A percentile compares a stretch with the other conserved stretches of the same genome.
phyloP scores from a whole-genome alignment of 2,329 filamentous ascomycete genomes.

The Samsoniella hepiali region DNA sequence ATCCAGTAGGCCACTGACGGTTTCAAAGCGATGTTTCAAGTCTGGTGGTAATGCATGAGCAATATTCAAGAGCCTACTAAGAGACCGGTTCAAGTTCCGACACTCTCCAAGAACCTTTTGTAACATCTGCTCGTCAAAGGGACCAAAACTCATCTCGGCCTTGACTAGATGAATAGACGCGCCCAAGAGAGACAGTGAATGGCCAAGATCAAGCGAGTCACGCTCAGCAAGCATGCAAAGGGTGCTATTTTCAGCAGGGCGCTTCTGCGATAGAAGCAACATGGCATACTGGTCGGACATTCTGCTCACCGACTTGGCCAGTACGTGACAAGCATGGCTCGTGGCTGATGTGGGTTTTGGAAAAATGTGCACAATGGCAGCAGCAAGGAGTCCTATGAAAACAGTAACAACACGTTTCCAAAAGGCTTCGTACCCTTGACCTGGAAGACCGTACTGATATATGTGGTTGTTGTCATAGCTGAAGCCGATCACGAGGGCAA shows the following conservation, averaged over 20 bases:
- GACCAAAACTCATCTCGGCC: slow-evolving; percentile 30
- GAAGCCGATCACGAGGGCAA: slow-evolving; percentile 43
- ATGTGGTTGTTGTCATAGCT: slow-evolving; percentile 45
- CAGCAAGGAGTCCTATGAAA: slow-evolving; percentile 41
- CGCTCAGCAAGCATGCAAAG: slow-evolving; percentile 32
- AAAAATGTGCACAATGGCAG: slow-evolving; percentile 44
- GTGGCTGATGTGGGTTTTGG: slow-evolving; percentile 46
- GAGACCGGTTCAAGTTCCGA: slow-evolving; percentile 32
- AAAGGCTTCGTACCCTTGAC: slow-evolving; percentile 45
- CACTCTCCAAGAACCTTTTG: slow-evolving; percentile 30
- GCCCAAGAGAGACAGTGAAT: slow-evolving; percentile 27
- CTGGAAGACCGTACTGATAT: slow-evolving; percentile 43
- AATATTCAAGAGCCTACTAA: slow-evolving; percentile 30
- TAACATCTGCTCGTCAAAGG: slow-evolving; percentile 32
- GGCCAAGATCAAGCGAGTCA: slow-evolving; percentile 30
- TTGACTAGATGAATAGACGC: slow-evolving; percentile 28
- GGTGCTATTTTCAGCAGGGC: slow-evolving; percentile 25
- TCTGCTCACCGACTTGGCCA: slow-evolving; percentile 41
- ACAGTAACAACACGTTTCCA: slow-evolving; percentile 45
- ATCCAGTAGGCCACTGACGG: slow-evolving; percentile 38
- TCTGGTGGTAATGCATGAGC: slow-evolving; percentile 37
- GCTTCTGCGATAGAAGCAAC: slow-evolving; percentile 35
- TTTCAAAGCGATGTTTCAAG: slow-evolving; percentile 38
- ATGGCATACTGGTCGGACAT: slow-evolving; percentile 49
- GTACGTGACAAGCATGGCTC: slow-evolving; percentile 40